Base-by-base conservation (phyloP, 2,329 filamentous ascomycete species). In the Neonectria faginata region DNA sequence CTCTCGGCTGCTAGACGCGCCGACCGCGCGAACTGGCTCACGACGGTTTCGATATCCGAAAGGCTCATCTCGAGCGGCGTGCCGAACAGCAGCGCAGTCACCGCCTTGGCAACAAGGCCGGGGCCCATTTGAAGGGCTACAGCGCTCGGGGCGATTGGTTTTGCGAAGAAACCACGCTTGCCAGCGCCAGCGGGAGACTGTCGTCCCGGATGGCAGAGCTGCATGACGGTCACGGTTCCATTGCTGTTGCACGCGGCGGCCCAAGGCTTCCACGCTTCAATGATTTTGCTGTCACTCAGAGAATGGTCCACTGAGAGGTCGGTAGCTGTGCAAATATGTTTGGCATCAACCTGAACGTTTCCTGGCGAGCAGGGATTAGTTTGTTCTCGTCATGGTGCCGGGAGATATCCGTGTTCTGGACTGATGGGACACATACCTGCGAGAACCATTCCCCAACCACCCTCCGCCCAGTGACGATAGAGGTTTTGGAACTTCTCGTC, bases 41-140 rank as follows among this genome's bases (percentile, higher is more conserved):
- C 80, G 0, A 86, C 83, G 0, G 79, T 75, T 22, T 83, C 77
- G 51, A 90, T 87, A 51, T 91, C 87, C 1, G 74, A 73, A 1
- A 74, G 41, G 0, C 79, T 85, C 84, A 90, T 86, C 58, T 82
- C 88, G 50, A 82, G 80, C 3, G 88, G 88, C 2, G 80, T 83
- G 7, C 85, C 83, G 56, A 86, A 84, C 0, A 81, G 31, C 3
- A 84, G 12, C 0, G 57, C 48, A 16, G 70, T 74, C 1, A 77
- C 31, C 6, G 79, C 22, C n/a, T 67, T 64, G 0, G 79, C 73
- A 2, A 84, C 3, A 11, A 79, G 20, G 0, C 79, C 77, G 0
- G 73, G 33, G 3, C 82, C 82, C 3, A 85, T 67, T 5, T 76
- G 68, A 29, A 85, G 59, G 1, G 79, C 74, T 0, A 85, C 72